phyloP scores from a whole-genome alignment of 345 rosid species.

The Gossypium rotundifolium region DNA sequence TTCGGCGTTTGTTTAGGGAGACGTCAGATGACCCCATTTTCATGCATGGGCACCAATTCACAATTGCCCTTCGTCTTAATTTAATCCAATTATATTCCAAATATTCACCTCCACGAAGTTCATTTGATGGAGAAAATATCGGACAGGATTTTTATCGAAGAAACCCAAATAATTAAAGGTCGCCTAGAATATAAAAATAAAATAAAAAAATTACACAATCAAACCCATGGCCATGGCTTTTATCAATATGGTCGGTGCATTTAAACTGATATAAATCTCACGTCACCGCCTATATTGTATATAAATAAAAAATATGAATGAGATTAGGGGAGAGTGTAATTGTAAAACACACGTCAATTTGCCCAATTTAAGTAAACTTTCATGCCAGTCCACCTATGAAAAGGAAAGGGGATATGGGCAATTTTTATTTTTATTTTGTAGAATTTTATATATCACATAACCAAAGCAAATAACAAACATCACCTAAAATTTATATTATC shows the following conservation, averaged over 20 bases:
- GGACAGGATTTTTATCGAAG: background rate
- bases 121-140: background rate
- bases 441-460: too few species aligned
- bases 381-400: background rate
- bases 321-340: background rate
- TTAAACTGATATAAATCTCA: background rate
- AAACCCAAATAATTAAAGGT: background rate
- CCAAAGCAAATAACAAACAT: background rate
- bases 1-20: background rate
- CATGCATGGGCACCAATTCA: constrained; percentile 1
- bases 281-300: constrained; percentile 2
- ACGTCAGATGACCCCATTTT: constrained; percentile 1
- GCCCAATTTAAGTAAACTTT: background rate
- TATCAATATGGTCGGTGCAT: constrained; percentile 21
- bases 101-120: background rate
- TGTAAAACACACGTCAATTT: background rate
- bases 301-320: background rate
- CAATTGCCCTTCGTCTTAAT: background rate
- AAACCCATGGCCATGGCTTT: background rate
- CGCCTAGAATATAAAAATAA: constrained; percentile 5
- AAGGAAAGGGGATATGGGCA: background rate
- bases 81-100: background rate
- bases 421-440: too few species aligned
- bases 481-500: background rate
- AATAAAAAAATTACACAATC: background rate